Evolutionary conservation across 257 asterid species (phyloP), one percentile per base, ranked within the genome.

Genomic region (Handroanthus guayacan): DNA sequence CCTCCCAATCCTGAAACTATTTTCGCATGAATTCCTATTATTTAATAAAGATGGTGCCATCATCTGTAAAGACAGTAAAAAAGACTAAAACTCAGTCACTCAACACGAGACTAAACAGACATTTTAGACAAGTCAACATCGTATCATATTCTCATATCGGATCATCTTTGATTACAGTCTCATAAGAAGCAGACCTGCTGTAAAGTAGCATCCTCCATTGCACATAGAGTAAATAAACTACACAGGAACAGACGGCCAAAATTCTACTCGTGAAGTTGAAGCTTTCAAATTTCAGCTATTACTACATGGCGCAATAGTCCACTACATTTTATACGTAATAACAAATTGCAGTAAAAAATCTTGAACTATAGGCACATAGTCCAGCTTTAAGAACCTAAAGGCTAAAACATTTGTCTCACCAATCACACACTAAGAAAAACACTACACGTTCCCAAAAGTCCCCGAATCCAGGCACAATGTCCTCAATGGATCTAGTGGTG

Each of bases 401-500:
- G n/a, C n/a, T n/a, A n/a, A 37, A 44, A 36, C 10, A 18, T 67
- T 5, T 34, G 34, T 8, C 57, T 9, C 54, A 31, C 25, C 65
- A 61, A 64, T 57, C 56, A 71, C 56, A 71, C 16, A n/a, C 51
- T 52, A 69, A 69, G 37, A 5, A 31, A 58, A 36, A 62, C 39
- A 9, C 5, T 6, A 60, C 34, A 13, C 13, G 48, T 10, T 37
- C 36, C 43, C 68, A 14, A 74, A 25, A 58, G 52, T 47, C 41
- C 58, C 18, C 65, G 64, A 16, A 61, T 17, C 54, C 44, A 37
- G 61, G 39, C 54, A 12, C 69, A 52, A 51, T 58, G 58, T 69
- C 63, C 67, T 39, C 65, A 9, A 62, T 78, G 61, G 82, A 64
- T 72, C 77, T 62, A 50, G 13, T 14, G 9, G 47, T 52, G n/a